Evolutionary conservation across 2,329 filamentous ascomycete genomes (phyloP), one percentile per base, ranked within the genome.

Genomic region (Scleromitrula shiraiana): DNA sequence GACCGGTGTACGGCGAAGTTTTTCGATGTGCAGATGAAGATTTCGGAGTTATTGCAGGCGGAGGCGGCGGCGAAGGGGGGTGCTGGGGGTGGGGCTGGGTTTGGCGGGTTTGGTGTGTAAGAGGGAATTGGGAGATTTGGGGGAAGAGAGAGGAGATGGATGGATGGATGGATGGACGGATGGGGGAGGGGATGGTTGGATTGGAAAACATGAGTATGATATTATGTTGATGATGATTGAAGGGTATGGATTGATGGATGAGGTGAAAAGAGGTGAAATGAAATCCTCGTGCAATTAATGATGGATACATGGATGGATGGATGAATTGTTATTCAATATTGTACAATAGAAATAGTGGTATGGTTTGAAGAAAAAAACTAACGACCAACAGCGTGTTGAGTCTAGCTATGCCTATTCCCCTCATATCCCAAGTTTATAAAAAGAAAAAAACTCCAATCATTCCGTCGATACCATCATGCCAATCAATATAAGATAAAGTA

Each of bases 1-100:
- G 93, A 98, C 73, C 88, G 93, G 64, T 98, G 94, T 72, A 87
- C 94, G 50, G 79, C 86, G 65, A 98, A 98, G 75, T 98, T 97
- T 76, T 96, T 98, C 72, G 91, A 97, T 62, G 90, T 95, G 64
- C 95, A 95, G 69, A 82, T 95, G 75, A 97, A 96, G 76, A 88
- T 97, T 51, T 91, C 86, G 63, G 90, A 97, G 72, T 88, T 94
- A 72, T 89, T 97, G 82, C 89, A 96, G 72, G 81, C 83, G 56
- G 86, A 95, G 70, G 87, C 86, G 41, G 78, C 81, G 63, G 76
- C 78, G 54, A 78, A 78, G 62, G 78, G 81, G 51, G 76, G 71
- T 33, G 75, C 71, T 29, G 70, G 68, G n/a, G 75, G 69, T 36
- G 74, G 60, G 32, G 59, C 58, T 8, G 68, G 71, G 53, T 76